A percentile compares a stretch with the other conserved stretches of the same genome.
These are phyloP conservation scores for Centrapalus pauciflorus DNA, from an alignment of 129 eudicot species.

Conservation along the genomic window DNA sequence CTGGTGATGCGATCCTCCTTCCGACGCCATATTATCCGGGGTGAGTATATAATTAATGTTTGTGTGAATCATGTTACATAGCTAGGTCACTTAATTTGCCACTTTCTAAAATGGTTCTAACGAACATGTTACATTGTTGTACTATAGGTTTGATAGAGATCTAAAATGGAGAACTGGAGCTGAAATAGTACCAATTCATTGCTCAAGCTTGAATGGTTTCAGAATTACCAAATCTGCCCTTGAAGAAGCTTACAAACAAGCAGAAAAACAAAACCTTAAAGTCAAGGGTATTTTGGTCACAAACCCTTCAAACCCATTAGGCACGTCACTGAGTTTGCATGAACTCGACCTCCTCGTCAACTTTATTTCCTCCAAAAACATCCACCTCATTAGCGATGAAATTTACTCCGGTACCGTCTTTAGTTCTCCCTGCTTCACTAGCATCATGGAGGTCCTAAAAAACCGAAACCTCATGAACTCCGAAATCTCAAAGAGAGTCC, in stretches of 20 bases:
- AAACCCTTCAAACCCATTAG: constrained; percentile 94
- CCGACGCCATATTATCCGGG: constrained; percentile 98
- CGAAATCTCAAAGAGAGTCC: constrained; percentile 58
- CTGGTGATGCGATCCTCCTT: constrained; percentile 82
- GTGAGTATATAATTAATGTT: constrained; percentile 32
- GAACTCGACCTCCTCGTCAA: constrained; percentile 67
- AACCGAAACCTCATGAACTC: constrained; percentile 36
- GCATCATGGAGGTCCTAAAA: constrained; percentile 69
- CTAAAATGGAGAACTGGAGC: constrained; percentile 96
- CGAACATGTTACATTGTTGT: not conserved
- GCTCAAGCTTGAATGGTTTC: constrained; percentile 80
- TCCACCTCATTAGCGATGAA: constrained; percentile 85
- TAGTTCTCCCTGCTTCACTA: constrained; percentile 51
- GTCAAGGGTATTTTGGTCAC: constrained; percentile 85
- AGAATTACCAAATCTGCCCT: constrained; percentile 69
- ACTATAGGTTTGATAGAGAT: constrained; percentile 89
- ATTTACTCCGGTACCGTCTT: constrained; percentile 88
- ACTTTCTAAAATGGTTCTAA: not conserved
- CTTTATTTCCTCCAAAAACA: constrained; percentile 47
- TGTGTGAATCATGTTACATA: not conserved
- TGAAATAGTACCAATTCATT: constrained; percentile 87
- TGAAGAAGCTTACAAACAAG: constrained; percentile 70
- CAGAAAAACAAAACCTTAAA: constrained; percentile 58
- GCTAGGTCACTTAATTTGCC: not conserved
- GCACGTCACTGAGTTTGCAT: constrained; percentile 56